These are phyloP conservation scores for Calendula officinalis DNA, from an alignment of 129 eudicot genomes.

Conservation along the genomic window DNA sequence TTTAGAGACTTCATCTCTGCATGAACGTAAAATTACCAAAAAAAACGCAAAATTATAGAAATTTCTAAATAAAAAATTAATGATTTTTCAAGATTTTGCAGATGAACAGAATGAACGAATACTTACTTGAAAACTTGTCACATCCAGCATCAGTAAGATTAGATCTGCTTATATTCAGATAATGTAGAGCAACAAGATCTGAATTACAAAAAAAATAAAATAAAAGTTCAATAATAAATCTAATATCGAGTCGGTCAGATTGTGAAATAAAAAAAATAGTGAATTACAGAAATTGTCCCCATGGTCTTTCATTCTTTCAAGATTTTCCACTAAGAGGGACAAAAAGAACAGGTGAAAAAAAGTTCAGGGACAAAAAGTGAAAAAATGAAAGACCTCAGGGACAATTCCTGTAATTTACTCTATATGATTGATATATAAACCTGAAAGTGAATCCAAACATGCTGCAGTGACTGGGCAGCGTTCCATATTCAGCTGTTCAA, in stretches of 20 bases:
- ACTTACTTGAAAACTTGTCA: constrained; percentile 72
- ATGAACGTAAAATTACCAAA: neutral
- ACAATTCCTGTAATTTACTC: no score
- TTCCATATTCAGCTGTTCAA: constrained; percentile 81
- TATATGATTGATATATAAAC: constrained; percentile 25
- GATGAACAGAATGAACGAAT: no score
- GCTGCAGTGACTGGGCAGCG: constrained; percentile 88
- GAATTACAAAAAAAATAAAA: neutral
- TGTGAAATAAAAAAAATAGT: no score
- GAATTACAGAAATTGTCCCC: no score
- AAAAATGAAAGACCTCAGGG: no score
- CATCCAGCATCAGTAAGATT: constrained; percentile 68
- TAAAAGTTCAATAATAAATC: neutral
- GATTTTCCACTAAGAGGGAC: no score
- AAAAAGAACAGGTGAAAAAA: neutral
- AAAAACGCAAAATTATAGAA: neutral
- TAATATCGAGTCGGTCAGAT: no score
- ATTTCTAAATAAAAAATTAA: neutral
- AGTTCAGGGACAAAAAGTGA: no score
- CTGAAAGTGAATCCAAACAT: constrained; percentile 87
- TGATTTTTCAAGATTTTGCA: no score
- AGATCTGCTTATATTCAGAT: constrained; percentile 85
- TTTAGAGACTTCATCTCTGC: constrained; percentile 65
- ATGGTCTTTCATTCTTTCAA: no score
- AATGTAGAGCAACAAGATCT: constrained; percentile 66